Evolutionary conservation across 345 rosid species (phyloP).

Genomic region (Corymbia maculata): DNA sequence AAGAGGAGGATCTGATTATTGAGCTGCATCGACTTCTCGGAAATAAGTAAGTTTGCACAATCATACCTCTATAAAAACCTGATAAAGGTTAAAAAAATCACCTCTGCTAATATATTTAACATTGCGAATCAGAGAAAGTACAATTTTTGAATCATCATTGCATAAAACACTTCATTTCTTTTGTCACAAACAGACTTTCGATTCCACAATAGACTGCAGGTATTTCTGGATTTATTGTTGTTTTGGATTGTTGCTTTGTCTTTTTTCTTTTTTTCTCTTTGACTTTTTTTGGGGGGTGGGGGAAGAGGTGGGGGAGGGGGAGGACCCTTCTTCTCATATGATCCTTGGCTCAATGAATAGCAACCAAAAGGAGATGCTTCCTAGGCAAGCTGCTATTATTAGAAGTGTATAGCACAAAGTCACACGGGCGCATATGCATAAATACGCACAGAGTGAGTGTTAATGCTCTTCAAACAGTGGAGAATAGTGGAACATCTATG

Average conservation of each 20-base stretch:
- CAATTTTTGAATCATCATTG: not conserved
- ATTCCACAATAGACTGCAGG: not conserved
- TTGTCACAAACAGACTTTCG: not conserved
- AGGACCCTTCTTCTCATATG: not conserved
- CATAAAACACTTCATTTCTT: not conserved
- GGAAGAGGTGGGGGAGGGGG: not conserved
- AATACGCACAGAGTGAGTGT: not conserved
- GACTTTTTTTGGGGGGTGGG: too few relatives aligned
- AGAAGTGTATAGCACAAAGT: too few relatives aligned
- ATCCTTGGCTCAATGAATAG: not conserved
- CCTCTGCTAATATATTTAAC: not conserved
- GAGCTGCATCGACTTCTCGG: not conserved
- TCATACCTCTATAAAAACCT: not conserved
- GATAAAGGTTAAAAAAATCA: not conserved
- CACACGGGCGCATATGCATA: not conserved
- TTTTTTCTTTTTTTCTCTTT: fast-evolving
- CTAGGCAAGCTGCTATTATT: too few relatives aligned
- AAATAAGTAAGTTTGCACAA: not conserved
- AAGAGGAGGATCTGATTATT: conserved; percentile 1
- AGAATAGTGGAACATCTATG: not conserved
- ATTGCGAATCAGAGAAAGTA: not conserved
- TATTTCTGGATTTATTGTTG: not conserved
- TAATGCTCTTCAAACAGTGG: not conserved
- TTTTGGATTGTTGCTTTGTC: not conserved
- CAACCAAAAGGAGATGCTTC: not conserved